Evolutionary conservation across 345 rosid species (phyloP), one percentile per base, ranked within the genome.

Genomic region (Zanthoxylum bungeanum): DNA sequence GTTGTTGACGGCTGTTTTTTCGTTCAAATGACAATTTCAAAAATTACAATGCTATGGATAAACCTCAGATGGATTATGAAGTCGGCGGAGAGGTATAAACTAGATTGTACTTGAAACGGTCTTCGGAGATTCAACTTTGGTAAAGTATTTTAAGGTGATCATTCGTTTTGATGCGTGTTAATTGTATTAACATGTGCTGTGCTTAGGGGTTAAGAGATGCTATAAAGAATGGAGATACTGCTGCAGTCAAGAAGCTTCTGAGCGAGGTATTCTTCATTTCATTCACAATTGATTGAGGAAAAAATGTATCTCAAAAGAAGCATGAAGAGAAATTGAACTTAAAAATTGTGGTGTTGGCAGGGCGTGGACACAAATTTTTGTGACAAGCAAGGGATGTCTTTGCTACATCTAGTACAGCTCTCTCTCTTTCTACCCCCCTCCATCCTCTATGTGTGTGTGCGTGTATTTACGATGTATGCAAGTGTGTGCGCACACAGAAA

Each of bases 151-250:
- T 46, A 6, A 25, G 31, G 30, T 33, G 30, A 22, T 60, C 39
- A 50, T 37, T 39, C 39, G n/a, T 61, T 52, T 60, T 65, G 19
- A 4, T 47, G 72, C 59, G 31, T 70, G 36, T 6, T 28, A 30
- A 21, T 68, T 58, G 9, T 39, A 25, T 64, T 50, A 42, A 42
- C 49, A n/a, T 44, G 19, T 73, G 66, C 69, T 73, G 28, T 79
- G 37, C 63, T 53, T 52, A 92, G 99, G 98, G 99, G 69, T 79
- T 92, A 73, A 86, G 99, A 78, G 98, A 91, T 83, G 97, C 99
- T 42, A 95, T 92, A 74, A 95, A 95, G 85, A 92, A 89, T 79
- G 93, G 88, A 71, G 94, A 92, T 66, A 71, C 77, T 57, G 87
- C 88, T 64, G 96, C 92, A 67, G 96, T 86, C 51, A 87, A 78